Base-by-base conservation (phyloP, 306 rosid species). In the Ammopiptanthus mongolicus region DNA sequence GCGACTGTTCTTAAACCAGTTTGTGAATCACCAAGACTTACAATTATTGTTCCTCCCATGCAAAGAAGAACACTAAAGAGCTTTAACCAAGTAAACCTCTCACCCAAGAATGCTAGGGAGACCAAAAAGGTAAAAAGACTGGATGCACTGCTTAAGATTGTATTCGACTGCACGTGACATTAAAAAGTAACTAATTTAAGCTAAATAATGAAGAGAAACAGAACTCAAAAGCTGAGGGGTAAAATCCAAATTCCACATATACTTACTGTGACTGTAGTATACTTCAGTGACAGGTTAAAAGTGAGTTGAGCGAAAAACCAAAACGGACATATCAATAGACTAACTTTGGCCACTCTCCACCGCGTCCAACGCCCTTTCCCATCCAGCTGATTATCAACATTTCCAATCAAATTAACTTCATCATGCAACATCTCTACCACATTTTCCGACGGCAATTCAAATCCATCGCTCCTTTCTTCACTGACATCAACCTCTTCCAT, bases 41-140 rank as follows among this genome's bases (percentile, higher is more conserved):
- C 99, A 65, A 92, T 85, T 78, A 92, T 79, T 3, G 99, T 95
- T 73, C 99, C 99, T 75, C 78, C 97, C 99, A 92, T 90, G 82
- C 97, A 95, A 76, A 95, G 99, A 75, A 95, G 87, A 82, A 95
- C 97, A 66, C 99, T 92, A 7, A 80, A 44, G 67, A 95, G 87
- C 88, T 95, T 95, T 77, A 95, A 80, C 97, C 96, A 90, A 15
- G 99, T 84, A 78, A 95, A 95, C 71, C 73, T 87, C 85, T 95
- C 99, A 9, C 92, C 96, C 88, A 95, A 83, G 86, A 91, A 90
- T 57, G 85, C 97, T 31, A 95, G 89, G 33, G 99, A 86, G 59
- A 92, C 97, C 96, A 92, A 76, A 86, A 95, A 95, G 5, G 99
- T 95, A 74, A 95, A 95, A 66, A 92, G 97, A 82, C 99, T 95